Base-by-base conservation (phyloP, 495 filamentous ascomycete genomes). In the Penicillium waksmanii region DNA sequence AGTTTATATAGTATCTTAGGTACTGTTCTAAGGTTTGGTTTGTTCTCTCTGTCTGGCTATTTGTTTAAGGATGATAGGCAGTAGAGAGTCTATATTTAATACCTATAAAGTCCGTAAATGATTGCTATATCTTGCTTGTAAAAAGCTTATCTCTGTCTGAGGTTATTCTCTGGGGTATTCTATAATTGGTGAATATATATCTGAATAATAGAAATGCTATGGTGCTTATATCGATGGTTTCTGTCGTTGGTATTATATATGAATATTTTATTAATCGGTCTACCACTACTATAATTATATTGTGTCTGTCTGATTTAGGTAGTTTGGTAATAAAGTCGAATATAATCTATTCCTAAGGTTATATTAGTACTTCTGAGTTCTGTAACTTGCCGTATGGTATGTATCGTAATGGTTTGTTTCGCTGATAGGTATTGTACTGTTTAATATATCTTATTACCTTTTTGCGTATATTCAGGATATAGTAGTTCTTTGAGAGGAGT, bases 1-100 rank as follows among this genome's bases (percentile, higher is more conserved):
- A 72, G 34, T 65, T 66, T n/a, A 60, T 27, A 44, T 65, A 75
- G 8, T 19, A 12, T 0, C 66, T 59, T 4, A 76, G 54, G 23
- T 65, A 61, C 9, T 65, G 51, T 52, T 74, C 57, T 8, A 76
- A 1, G n/a, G 35, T 23, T 9, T 62, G 34, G 47, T 70, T 73
- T 5, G 40, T 18, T 6, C n/a, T 35, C 40, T 77, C 68, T 0
- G 68, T 74, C 35, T 74, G 62, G 0, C 67, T 61, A 65, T 75
- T 60, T 1, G 67, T 74, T 46, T 73, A 40, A 0, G 67, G 63
- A 34, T 77, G 60, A 27, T 61, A 67, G 0, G 68, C 66, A 0
- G 69, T 69, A n/a, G 63, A 71, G 3, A 72, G 51, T 25, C 46
- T 47, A 5, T 17, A 7, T 2, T 51, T 17, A 13, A 65, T 58